Conservation (phyloP, 148 eudicot species). For the Cornus florida region DNA sequence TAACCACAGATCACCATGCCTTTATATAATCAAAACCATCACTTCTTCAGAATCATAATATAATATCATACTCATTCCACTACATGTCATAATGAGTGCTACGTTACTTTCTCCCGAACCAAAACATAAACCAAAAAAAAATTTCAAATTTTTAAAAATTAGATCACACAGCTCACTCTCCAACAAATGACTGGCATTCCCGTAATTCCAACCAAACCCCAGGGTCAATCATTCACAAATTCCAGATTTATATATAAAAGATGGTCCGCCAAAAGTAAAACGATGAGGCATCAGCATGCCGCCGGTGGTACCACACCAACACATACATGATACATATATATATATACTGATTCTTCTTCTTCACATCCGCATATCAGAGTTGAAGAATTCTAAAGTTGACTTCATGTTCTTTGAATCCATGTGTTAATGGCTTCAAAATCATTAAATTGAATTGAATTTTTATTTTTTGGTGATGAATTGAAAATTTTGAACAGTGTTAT, state of each 20-base stretch:
- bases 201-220: neutral
- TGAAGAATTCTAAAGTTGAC: neutral
- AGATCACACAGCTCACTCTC: constrained; percentile 5
- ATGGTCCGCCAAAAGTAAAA: constrained; percentile 5
- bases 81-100: constrained; percentile 4
- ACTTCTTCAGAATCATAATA: no score
- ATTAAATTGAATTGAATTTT: no score
- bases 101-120: constrained; percentile 15
- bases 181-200: constrained; percentile 3
- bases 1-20: neutral
- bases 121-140: no score
- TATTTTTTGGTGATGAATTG: no score
- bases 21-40: neutral
- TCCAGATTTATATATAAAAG: neutral
- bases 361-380: neutral
- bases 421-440: no score
- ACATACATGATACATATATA: neutral
- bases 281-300: neutral
- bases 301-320: constrained; percentile 9
- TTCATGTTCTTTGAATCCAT: neutral
- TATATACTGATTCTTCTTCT: neutral
- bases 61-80: neutral
- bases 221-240: neutral
- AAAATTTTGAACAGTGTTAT: no score
- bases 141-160: neutral